Evolutionary conservation across 1,284 basidiomycete species (phyloP).

Genomic region (Papiliotrema terrestris): DNA sequence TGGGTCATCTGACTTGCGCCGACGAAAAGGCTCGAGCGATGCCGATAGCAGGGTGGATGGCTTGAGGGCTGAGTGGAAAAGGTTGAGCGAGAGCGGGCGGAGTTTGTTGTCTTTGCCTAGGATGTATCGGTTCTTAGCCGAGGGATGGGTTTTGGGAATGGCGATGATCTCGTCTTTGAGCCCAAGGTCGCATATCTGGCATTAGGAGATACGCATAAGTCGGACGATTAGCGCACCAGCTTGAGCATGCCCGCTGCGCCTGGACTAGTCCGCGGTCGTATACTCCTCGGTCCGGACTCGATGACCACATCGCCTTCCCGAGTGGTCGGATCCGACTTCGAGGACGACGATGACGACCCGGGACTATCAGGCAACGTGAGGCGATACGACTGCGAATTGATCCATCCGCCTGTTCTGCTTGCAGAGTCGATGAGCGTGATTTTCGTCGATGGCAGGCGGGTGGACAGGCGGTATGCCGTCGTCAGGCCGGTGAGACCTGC

Average conservation of each 20-base stretch:
- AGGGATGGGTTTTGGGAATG: slow-evolving; percentile 36
- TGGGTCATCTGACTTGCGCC: slow-evolving; percentile 10
- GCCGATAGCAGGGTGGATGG: neutral
- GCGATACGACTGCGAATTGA: slow-evolving; percentile 52
- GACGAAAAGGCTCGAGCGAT: slow-evolving; percentile 57
- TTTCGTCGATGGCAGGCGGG: slow-evolving; percentile 5
- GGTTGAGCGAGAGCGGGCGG: slow-evolving; percentile 1
- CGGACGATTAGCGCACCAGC: slow-evolving; percentile 59
- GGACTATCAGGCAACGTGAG: too few relatives aligned
- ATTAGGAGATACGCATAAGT: neutral
- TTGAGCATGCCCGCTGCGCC: slow-evolving; percentile 60
- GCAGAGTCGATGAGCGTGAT: slow-evolving; percentile 70
- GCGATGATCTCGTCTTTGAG: slow-evolving; percentile 29
- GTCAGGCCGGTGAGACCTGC: slow-evolving; percentile 46
- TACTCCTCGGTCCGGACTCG: slow-evolving; percentile 77
- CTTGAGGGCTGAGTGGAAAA: neutral
- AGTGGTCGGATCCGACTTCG: neutral
- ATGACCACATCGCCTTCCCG: slow-evolving; percentile 56
- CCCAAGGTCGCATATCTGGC: slow-evolving; percentile 23
- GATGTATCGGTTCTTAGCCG: slow-evolving; percentile 43
- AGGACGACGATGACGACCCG: too few relatives aligned
- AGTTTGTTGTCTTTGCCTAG: slow-evolving; percentile 19
- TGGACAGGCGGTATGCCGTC: slow-evolving; percentile 39
- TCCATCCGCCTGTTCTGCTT: slow-evolving; percentile 75
- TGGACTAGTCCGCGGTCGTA: slow-evolving; percentile 67